Conservation (phyloP, 108 stramenopile genomes). For the Nannochloropsis gaditana region DNA sequence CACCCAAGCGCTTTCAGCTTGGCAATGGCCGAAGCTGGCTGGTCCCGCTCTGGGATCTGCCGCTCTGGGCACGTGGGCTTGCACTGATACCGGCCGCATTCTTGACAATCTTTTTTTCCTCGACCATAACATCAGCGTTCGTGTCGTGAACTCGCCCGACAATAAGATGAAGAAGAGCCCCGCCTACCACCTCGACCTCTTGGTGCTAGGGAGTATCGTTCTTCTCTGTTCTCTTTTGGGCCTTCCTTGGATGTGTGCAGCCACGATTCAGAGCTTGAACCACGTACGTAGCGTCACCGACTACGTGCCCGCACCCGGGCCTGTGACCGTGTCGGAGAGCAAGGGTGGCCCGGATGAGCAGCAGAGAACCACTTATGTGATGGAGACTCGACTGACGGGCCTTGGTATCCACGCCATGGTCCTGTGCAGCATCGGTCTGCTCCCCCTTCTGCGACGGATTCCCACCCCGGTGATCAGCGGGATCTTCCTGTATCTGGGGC, state of each 20-base stretch:
- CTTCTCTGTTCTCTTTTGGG: slow-evolving; percentile 61
- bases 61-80: slow-evolving; percentile 58
- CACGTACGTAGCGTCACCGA: slow-evolving; percentile 70
- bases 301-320: slow-evolving; percentile 21
- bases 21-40: slow-evolving; percentile 68
- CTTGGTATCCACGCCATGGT: slow-evolving; percentile 81
- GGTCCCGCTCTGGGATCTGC: slow-evolving; percentile 56
- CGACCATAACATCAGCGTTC: slow-evolving; percentile 90
- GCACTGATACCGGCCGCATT: slow-evolving; percentile 77
- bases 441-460: slow-evolving; percentile 70
- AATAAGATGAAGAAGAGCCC: slow-evolving; percentile 79
- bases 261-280: slow-evolving; percentile 89
- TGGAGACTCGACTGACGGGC: slow-evolving; percentile 81
- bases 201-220: slow-evolving; percentile 78
- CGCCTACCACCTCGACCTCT: slow-evolving; percentile 85
- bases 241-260: slow-evolving; percentile 96
- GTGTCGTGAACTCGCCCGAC: slow-evolving; percentile 78
- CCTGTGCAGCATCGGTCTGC: slow-evolving; percentile 63
- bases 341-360: not conserved
- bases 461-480: slow-evolving; percentile 89
- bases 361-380: not conserved
- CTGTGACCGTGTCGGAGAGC: not conserved
- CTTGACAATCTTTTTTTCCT: slow-evolving; percentile 84
- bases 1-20: slow-evolving; percentile 69
- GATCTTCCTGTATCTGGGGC: slow-evolving; percentile 84